Evolutionary conservation across 257 asterid species (phyloP).

Genomic region (Prunella vulgaris): DNA sequence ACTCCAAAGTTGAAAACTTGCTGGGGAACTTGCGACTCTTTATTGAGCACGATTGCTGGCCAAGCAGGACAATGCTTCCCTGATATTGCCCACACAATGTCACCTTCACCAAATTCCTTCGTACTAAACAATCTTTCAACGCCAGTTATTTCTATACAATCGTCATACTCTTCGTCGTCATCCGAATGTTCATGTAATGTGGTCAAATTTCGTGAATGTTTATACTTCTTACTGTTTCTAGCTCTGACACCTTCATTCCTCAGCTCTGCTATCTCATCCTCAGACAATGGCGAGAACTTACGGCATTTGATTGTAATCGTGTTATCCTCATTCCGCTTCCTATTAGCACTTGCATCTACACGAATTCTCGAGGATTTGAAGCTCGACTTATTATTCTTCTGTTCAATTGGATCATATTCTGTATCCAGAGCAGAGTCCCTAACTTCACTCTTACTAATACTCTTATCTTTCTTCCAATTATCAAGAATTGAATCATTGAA

Average conservation of each 20-base stretch:
- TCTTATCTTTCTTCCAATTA: conserved; percentile 92
- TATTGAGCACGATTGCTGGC: conserved; percentile 95
- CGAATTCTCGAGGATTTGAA: conserved; percentile 33
- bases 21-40: conserved; percentile 71
- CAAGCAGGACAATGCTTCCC: conserved; percentile 84
- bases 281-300: conserved; percentile 55
- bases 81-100: conserved; percentile 90
- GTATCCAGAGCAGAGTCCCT: conserved; percentile 58
- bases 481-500: conserved; percentile 87
- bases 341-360: conserved; percentile 29
- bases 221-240: conserved; percentile 31
- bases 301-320: conserved; percentile 29
- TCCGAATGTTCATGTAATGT: conserved; percentile 35
- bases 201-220: conserved; percentile 38
- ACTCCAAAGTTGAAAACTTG: conserved; percentile 69
- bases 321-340: conserved; percentile 35
- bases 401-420: conserved; percentile 53
- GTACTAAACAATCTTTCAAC: conserved; percentile 41
- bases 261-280: conserved; percentile 55
- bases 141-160: conserved; percentile 41
- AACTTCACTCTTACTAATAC: conserved; percentile 31
- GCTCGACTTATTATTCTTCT: conserved; percentile 33
- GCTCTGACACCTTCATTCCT: conserved; percentile 35
- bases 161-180: conserved; percentile 57
- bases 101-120: conserved; percentile 63